Evolutionary conservation across 2,329 filamentous ascomycete species (phyloP).

Genomic region (Scedosporium dehoogii): DNA sequence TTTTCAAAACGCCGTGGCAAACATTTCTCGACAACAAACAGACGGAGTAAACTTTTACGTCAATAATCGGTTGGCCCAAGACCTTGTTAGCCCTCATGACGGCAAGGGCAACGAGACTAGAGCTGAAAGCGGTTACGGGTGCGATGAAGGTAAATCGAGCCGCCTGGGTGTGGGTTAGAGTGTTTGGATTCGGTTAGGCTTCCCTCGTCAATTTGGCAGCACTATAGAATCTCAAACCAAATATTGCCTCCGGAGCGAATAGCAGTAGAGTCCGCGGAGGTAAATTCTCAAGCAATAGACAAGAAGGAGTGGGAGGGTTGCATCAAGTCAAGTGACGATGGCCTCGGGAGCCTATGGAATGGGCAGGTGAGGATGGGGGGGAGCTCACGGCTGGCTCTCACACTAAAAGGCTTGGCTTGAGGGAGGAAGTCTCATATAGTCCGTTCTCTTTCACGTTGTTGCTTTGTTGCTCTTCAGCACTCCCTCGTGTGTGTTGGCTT

Average conservation of each 20-base stretch:
- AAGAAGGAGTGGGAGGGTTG: neutral
- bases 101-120: neutral
- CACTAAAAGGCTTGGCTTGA: too few species aligned
- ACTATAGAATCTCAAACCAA: neutral
- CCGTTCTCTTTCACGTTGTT: too few species aligned
- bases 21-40: too few species aligned
- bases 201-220: neutral
- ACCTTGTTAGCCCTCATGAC: neutral
- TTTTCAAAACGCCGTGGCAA: too few species aligned
- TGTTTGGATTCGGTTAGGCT: neutral
- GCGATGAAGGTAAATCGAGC: too few species aligned
- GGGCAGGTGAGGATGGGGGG: too few species aligned
- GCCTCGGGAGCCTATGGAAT: too few species aligned
- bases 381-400: neutral
- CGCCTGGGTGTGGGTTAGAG: too few species aligned
- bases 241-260: neutral
- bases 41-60: neutral
- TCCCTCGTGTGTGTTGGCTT: too few species aligned
- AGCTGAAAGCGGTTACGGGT: neutral
- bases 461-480: too few species aligned
- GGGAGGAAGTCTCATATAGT: too few species aligned
- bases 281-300: neutral
- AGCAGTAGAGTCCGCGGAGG: neutral
- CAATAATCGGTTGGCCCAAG: neutral
- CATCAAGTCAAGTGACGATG: conserved; percentile 2